Base-by-base conservation (phyloP, 257 asterid species). In the Solanum ossicruentum region DNA sequence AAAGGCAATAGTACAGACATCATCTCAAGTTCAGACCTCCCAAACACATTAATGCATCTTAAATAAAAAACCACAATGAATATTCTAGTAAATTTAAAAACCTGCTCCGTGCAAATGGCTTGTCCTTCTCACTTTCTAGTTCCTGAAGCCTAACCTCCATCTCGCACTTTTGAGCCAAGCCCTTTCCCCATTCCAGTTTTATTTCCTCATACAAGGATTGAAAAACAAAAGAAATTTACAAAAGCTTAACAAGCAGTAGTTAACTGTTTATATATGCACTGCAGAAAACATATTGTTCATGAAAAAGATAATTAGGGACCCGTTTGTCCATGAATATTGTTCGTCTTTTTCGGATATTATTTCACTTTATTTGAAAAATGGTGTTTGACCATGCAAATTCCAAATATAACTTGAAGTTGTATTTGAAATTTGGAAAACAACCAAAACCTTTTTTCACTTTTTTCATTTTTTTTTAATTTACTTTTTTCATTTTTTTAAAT, bases 51-150 rank as follows among this genome's bases (percentile, higher is more conserved):
- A 20, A 16, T 45, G 67, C 43, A 71, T 60, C 41, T 36, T 36
- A 36, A 21, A 84, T 7, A 81, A 47, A 70, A 7, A 28, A 21
- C 60, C 17, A 75, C 10, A 65, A 72, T 16, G 39, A 26, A 78
- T 78, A 78, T 78, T 72, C 18, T 9, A 26, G 71, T 16, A 56
- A 36, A 28, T 58, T 54, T 21, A 45, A 11, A 72, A 88, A 94
- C 98, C 98, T 94, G 95, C 84, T 91, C 84, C 99, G 91, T 39
- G 99, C 98, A 92, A 96, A 96, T 26, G 98, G 99, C 87, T 91
- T 93, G n/a, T 93, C 92, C 92, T 91, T 96, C 92, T 96, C 98
- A n/a, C 28, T 87, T 87, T 95, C 98, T 41, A 93, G 49, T 87
- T 93, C 99, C 88, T 88, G 88, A 82, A 92, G 71, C 86, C 89